Conservation (phyloP, 106 monocot species). For the Dioscorea zingiberensis region DNA sequence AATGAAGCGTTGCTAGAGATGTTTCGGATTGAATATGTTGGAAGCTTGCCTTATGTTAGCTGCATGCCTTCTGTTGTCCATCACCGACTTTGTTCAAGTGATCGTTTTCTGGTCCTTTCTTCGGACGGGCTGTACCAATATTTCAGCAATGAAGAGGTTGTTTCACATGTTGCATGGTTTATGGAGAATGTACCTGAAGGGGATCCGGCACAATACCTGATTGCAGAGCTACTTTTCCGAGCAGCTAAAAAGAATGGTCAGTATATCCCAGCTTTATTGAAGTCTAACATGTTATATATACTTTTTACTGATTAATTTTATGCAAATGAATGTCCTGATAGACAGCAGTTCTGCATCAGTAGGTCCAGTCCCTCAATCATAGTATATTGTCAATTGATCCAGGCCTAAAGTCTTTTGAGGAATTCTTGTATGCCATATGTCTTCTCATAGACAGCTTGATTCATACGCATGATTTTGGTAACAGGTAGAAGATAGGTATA, state of each 20-base stretch:
- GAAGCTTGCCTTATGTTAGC: conserved; percentile 70
- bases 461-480: too few relatives aligned
- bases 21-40: conserved; percentile 83
- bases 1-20: conserved; percentile 90
- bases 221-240: conserved; percentile 75
- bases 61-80: conserved; percentile 74
- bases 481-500: too few relatives aligned
- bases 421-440: too few relatives aligned
- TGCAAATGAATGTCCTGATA: too few relatives aligned
- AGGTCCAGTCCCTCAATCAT: too few relatives aligned
- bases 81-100: conserved; percentile 68
- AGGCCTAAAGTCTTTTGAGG: too few relatives aligned
- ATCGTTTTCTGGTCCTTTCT: conserved; percentile 75
- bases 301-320: too few relatives aligned
- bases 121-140: conserved; percentile 98
- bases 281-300: too few relatives aligned
- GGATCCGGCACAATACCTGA: conserved; percentile 95
- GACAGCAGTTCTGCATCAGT: too few relatives aligned
- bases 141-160: conserved; percentile 95
- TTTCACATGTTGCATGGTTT: conserved; percentile 89
- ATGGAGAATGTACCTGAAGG: conserved; percentile 88
- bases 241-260: conserved; percentile 92
- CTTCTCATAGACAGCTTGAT: too few relatives aligned
- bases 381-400: too few relatives aligned
- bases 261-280: not conserved